Evolutionary conservation across 805 yeast genomes (phyloP).

Genomic region (Ogataea glucozyma): DNA sequence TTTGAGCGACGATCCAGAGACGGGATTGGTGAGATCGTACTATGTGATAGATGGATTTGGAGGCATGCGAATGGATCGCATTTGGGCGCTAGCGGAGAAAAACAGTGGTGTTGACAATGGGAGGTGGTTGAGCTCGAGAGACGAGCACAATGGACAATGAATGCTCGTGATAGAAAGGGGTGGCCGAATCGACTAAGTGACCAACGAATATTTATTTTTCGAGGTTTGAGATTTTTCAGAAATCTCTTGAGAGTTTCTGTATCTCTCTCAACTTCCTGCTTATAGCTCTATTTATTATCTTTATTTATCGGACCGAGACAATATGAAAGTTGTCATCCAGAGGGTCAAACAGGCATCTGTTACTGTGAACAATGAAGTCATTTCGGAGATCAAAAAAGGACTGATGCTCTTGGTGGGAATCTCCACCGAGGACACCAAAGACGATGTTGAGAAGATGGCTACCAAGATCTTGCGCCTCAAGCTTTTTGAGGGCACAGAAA

Average conservation of each 20-base stretch:
- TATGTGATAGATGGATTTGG: conserved; percentile 75
- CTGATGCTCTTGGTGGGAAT: conserved; percentile 83
- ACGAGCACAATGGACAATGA: no score
- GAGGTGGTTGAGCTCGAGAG: conserved; percentile 41
- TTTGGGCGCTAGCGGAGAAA: conserved; percentile 80
- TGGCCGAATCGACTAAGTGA: no score
- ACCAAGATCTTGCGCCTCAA: conserved; percentile 65
- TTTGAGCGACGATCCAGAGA: conserved; percentile 40
- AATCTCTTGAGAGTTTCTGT: no score
- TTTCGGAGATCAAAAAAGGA: conserved; percentile 78
- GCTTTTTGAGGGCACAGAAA: conserved; percentile 61
- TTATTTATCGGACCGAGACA: neutral
- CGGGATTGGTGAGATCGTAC: conserved; percentile 41
- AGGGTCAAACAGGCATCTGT: conserved; percentile 89
- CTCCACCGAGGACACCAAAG: conserved; percentile 70
- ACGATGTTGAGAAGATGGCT: conserved; percentile 69
- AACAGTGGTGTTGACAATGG: conserved; percentile 71
- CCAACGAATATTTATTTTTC: no score
- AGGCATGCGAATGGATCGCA: conserved; percentile 78
- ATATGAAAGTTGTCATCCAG: conserved; percentile 89
- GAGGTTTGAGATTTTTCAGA: no score
- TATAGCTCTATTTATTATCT: neutral
- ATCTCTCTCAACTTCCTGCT: neutral
- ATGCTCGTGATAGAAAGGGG: no score
- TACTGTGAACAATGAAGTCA: conserved; percentile 66